A percentile compares a stretch with the other conserved stretches of the same genome.
phyloP scores from a whole-genome alignment of 2,329 filamentous ascomycete genomes.

The Aspergillus proliferans region DNA sequence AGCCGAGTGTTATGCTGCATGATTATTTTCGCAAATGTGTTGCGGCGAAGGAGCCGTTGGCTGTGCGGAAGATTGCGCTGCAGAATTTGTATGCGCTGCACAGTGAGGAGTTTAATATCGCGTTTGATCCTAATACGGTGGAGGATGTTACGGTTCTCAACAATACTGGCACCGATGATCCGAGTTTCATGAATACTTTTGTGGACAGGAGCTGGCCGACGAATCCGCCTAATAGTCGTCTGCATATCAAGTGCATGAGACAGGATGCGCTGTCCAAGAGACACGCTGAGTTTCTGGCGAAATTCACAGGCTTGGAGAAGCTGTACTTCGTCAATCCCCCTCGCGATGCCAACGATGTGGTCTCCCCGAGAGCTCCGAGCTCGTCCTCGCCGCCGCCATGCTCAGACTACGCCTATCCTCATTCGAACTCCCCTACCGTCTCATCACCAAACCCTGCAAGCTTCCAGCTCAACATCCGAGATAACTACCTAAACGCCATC shows the following conservation, averaged over 20 bases:
- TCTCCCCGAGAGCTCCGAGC: conserved; percentile 17
- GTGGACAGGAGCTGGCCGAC: conserved; percentile 51
- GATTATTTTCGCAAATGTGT: conserved; percentile 53
- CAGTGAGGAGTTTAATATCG: conserved; percentile 39
- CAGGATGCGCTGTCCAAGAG: conserved; percentile 45
- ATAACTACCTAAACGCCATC: conserved; percentile 48
- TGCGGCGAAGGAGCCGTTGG: conserved; percentile 41
- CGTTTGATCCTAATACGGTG: conserved; percentile 37
- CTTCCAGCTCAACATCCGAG: conserved; percentile 28
- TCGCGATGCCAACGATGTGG: conserved; percentile 21
- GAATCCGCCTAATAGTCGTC: conserved; percentile 20
- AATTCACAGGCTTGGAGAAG: conserved; percentile 42
- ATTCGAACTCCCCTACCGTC: conserved; percentile 16
- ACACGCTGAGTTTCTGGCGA: conserved; percentile 38
- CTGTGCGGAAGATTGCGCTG: conserved; percentile 46
- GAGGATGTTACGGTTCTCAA: conserved; percentile 51
- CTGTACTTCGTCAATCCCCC: conserved; percentile 47
- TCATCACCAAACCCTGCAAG: conserved; percentile 19
- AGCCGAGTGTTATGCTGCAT: conserved; percentile 50
- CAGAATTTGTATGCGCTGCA: conserved; percentile 55
- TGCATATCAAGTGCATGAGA: conserved; percentile 44
- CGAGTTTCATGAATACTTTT: conserved; percentile 42
- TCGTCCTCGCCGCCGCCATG: conserved; percentile 24
- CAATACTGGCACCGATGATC: conserved; percentile 41
- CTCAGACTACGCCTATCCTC: conserved; percentile 12